Conservation (phyloP, 768 basidiomycete genomes). For the Leccinum truebloodii region DNA sequence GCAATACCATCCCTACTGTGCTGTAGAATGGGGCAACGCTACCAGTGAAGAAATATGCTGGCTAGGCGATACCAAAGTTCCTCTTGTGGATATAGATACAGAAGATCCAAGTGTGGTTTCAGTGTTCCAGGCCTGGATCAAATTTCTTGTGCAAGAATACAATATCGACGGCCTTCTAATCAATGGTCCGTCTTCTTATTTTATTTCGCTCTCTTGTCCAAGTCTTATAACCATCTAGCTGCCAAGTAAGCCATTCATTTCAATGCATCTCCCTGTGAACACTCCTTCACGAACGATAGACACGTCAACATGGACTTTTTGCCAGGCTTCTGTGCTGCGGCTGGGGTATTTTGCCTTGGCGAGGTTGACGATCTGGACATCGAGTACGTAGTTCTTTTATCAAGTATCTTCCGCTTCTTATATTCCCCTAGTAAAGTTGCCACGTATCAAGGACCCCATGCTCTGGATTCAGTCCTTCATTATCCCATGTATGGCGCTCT, state of each 20-base stretch:
- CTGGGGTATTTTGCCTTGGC: constrained; percentile 85
- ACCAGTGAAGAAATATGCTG: constrained; percentile 78
- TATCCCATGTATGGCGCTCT: background rate
- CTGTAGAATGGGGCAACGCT: constrained; percentile 66
- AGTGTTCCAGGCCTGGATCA: constrained; percentile 70
- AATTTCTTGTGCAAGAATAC: constrained; percentile 65
- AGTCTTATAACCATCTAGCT: constrained; percentile 39
- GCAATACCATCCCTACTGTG: constrained; percentile 78
- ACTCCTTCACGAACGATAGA: constrained; percentile 28
- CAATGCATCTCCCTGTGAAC: background rate
- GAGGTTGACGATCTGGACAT: constrained; percentile 39
- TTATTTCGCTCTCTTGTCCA: background rate
- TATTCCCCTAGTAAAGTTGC: constrained; percentile 38
- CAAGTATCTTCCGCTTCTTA: constrained; percentile 15
- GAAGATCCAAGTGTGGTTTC: constrained; percentile 61
- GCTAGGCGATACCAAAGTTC: constrained; percentile 75
- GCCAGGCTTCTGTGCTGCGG: constrained; percentile 70
- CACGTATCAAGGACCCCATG: constrained; percentile 31
- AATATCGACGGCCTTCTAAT: constrained; percentile 85
- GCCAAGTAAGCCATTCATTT: constrained; percentile 30
- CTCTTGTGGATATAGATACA: constrained; percentile 81
- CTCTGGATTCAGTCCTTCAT: constrained; percentile 65
- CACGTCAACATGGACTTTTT: constrained; percentile 78
- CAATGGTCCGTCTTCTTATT: constrained; percentile 48
- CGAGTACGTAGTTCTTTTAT: constrained; percentile 37